phyloP scores from a whole-genome alignment of 495 filamentous ascomycete species.

The Astrothelium subdiscretum region DNA sequence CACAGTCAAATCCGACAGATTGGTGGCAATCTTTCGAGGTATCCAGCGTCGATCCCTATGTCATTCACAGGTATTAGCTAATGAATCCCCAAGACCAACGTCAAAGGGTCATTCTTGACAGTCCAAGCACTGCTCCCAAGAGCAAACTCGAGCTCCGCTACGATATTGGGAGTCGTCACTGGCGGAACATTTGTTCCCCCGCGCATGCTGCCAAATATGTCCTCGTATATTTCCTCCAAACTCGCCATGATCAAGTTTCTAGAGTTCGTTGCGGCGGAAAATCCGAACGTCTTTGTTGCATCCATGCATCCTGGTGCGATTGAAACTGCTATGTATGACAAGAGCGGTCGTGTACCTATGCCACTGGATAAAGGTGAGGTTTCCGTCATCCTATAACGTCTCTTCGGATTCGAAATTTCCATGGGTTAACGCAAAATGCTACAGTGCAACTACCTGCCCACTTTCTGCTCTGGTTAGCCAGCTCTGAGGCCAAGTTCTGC shows the following conservation, averaged over 20 bases:
- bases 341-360: neutral
- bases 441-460: conserved; percentile 31
- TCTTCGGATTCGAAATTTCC: conserved; percentile 44
- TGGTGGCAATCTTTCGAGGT: too few species aligned
- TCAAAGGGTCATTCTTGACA: conserved; percentile 29
- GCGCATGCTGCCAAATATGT: conserved; percentile 16
- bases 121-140: conserved; percentile 31
- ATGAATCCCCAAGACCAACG: conserved; percentile 34
- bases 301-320: conserved; percentile 35
- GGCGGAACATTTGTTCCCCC: conserved; percentile 17
- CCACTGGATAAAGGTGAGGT: conserved; percentile 17
- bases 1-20: conserved; percentile 19
- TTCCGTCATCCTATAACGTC: conserved; percentile 23
- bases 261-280: conserved; percentile 32
- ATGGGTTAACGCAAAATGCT: conserved; percentile 38
- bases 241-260: conserved; percentile 28
- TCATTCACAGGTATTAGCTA: too few species aligned
- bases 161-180: conserved; percentile 25
- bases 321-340: conserved; percentile 17
- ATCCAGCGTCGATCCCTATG: too few species aligned
- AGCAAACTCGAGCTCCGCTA: conserved; percentile 25
- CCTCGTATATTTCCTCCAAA: conserved; percentile 32
- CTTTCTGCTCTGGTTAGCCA: conserved; percentile 39
- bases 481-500: conserved; percentile 37
- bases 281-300: conserved; percentile 28